Evolutionary conservation across 1,139 yeast species (phyloP), one percentile per base, ranked within the genome.

Genomic region (Petasospora fabianii): DNA sequence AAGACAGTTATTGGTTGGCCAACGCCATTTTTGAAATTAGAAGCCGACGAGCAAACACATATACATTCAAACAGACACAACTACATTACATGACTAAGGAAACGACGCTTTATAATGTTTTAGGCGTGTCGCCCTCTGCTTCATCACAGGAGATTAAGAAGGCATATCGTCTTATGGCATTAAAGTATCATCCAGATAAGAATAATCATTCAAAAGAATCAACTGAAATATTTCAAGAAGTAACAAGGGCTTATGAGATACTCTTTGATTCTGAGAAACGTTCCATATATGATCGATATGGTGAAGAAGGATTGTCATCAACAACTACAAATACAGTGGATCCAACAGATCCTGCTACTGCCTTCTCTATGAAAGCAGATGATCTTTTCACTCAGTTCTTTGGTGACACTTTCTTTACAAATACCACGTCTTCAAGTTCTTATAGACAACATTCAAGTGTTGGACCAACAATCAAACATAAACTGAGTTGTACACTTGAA

Each of bases 181-280:
- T 87, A 4, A 58, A 61, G 10, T 61, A 74, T 32, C 96, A 87
- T 58, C 96, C 96, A 0, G 96, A 87, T 56, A 87, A 86, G 57
- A 63, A 61, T 38, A 53, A 49, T 64, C 66, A 63, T 30, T 61
- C 69, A 2, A 74, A 73, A 55, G 62, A 59, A 30, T 77, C 83
- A 3, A 80, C 80, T 31, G 75, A 70, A 53, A 73, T 68, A 59
- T 79, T 79, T 54, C 79, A 78, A 57, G 77, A 75, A 51, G 62
- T 78, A 39, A 71, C 78, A 7, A 69, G 65, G 48, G 84, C 83
- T n/a, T 78, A 78, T 54, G 81, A 77, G 53, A 64, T 75, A 26
- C 64, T 79, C 36, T 64, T 70, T 3, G 81, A 79, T 50, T 68
- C 64, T 14, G 69, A 68, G 40, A 73, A 74, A 58, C 68, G 84